Evolutionary conservation across 1,284 basidiomycete species (phyloP).

Genomic region (Moesziomyces parantarcticus): DNA sequence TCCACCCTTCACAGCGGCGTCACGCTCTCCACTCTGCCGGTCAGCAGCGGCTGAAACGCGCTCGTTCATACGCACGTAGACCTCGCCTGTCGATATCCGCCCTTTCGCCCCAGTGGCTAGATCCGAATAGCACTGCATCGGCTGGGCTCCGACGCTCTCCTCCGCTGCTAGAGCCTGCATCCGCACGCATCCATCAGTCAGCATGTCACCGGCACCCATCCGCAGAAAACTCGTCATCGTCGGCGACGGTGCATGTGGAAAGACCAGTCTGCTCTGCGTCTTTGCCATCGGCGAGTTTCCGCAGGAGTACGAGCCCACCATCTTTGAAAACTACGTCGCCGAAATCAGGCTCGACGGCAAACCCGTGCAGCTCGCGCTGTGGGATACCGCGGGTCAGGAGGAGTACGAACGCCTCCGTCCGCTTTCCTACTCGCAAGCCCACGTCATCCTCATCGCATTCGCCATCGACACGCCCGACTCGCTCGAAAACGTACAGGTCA

Average conservation of each 20-base stretch:
- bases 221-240: slow-evolving; percentile 91
- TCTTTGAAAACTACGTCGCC: slow-evolving; percentile 98
- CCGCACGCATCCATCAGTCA: neutral
- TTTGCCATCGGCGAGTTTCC: slow-evolving; percentile 97
- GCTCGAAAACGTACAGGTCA: slow-evolving; percentile 91
- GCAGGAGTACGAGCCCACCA: slow-evolving; percentile 82
- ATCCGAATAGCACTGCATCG: neutral
- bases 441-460: slow-evolving; percentile 97
- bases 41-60: no score
- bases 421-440: slow-evolving; percentile 96
- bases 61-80: no score
- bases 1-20: no score
- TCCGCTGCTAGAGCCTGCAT: neutral
- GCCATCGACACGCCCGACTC: slow-evolving; percentile 96
- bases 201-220: slow-evolving; percentile 72
- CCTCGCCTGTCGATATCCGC: no score
- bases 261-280: slow-evolving; percentile 68
- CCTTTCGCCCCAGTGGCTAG: no score
- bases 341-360: slow-evolving; percentile 97
- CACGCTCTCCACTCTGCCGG: no score
- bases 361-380: slow-evolving; percentile 91
- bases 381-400: slow-evolving; percentile 97
- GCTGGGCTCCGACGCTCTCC: neutral
- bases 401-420: slow-evolving; percentile 94
- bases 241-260: slow-evolving; percentile 71